Base-by-base conservation (phyloP, 768 basidiomycete species). In the Podaxis sp. region DNA sequence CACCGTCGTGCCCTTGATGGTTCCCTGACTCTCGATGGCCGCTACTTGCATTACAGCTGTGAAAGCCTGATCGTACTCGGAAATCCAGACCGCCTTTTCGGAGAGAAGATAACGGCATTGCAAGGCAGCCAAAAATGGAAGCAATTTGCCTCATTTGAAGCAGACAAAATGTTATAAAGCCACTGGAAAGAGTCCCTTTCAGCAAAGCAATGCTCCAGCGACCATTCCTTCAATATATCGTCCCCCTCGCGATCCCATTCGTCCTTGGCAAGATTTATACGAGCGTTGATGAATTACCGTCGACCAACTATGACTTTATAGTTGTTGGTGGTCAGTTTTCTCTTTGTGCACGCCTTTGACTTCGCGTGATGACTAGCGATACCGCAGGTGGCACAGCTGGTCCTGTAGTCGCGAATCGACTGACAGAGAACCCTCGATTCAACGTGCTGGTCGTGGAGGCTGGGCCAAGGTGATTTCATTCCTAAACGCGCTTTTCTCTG, bases 371-470 rank as follows among this genome's bases (percentile, higher is more conserved):
- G 40, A 22, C 30, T 6, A 11, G 22, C 2, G 13, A 36, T 37
- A 1, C 20, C 15, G 6, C 55, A 71, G 78, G 75, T 37, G 85
- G 86, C 10, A 85, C 84, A 24, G 79, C 84, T 0, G 86, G 86
- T 1, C 84, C 82, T 41, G 83, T 79, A 0, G 72, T 87, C 12
- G 85, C 85, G 0, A 77, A 82, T 20, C 76, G 86, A 2, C 70
- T 87, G 1, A 80, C 80, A 6, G 86, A 87, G 67, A 71, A 83
- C 55, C 77, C 80, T 0, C 65, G 69, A 1, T 71, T 82, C 12
- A 74, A 76, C 1, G 84, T 87, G 0, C 71, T 85, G 20, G 66
- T 87, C 0, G 67, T 87, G 3, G 86, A 87, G 69, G 81, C 84
- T 0, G 86, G 86, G 1, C 70, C 73, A 62, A 87, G 84, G 88